Evolutionary conservation across 2,329 filamentous ascomycete species (phyloP).

Genomic region (Cercospora sesami): DNA sequence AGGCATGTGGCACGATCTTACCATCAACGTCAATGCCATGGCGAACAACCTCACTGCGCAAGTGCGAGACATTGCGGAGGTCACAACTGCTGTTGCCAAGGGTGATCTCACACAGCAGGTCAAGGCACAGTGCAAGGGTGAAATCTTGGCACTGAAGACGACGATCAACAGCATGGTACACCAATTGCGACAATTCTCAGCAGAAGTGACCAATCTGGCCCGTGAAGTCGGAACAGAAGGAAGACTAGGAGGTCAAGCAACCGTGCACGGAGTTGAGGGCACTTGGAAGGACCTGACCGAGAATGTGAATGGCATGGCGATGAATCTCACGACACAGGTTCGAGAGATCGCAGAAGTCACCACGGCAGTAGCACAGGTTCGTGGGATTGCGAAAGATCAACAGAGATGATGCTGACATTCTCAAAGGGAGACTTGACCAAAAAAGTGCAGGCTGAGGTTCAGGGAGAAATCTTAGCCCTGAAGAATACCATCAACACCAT

Average conservation of each 20-base stretch:
- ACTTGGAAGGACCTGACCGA: constrained; percentile 58
- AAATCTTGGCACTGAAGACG: constrained; percentile 53
- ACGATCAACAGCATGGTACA: constrained; percentile 58
- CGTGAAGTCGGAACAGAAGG: constrained; percentile 56
- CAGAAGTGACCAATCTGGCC: constrained; percentile 56
- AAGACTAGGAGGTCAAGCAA: constrained; percentile 53
- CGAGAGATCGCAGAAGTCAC: constrained; percentile 57
- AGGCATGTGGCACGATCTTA: constrained; percentile 67
- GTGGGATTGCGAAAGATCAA: not conserved
- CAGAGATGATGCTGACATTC: not conserved
- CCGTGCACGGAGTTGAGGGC: constrained; percentile 54
- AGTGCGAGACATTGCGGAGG: constrained; percentile 55
- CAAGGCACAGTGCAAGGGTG: constrained; percentile 54
- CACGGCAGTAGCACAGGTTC: constrained; percentile 50
- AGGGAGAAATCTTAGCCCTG: constrained; percentile 57
- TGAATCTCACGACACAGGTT: constrained; percentile 52
- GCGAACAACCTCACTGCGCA: constrained; percentile 55
- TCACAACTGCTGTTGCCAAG: constrained; percentile 54
- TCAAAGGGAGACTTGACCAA: constrained; percentile 50
- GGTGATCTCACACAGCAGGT: constrained; percentile 55
- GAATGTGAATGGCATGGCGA: constrained; percentile 57
- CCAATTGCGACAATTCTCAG: constrained; percentile 54
- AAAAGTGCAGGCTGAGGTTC: constrained; percentile 54
- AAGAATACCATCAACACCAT: constrained; percentile 83
- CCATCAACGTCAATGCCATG: constrained; percentile 57